Evolutionary conservation across 768 basidiomycete species (phyloP).

Genomic region (Mycena capillaripes): DNA sequence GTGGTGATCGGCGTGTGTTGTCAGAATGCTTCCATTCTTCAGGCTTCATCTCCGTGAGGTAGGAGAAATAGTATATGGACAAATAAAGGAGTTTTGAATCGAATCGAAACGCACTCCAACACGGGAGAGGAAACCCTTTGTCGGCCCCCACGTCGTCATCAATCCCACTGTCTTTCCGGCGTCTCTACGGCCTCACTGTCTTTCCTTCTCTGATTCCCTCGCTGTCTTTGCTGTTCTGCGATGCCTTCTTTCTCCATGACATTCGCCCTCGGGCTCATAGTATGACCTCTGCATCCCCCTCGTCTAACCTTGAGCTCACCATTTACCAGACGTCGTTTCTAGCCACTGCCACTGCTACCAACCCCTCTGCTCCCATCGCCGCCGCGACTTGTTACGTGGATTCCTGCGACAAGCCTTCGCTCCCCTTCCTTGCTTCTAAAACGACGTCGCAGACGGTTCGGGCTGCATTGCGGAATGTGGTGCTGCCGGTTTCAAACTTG

Average conservation of each 20-base stretch:
- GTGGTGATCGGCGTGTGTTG: no score
- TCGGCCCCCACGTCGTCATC: constrained; percentile 14
- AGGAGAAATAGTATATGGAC: no score
- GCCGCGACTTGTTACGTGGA: constrained; percentile 15
- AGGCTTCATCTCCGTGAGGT: no score
- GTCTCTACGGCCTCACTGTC: constrained; percentile 11
- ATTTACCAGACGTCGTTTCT: constrained; percentile 18
- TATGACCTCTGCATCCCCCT: constrained; percentile 14
- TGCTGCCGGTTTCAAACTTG: constrained; percentile 9
- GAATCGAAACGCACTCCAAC: no score
- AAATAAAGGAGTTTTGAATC: no score
- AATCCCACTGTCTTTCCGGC: constrained; percentile 15
- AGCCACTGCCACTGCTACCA: constrained; percentile 19
- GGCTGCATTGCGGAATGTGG: constrained; percentile 17
- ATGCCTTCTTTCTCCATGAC: constrained; percentile 21
- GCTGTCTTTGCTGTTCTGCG: constrained; percentile 15
- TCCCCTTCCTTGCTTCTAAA: constrained; percentile 14
- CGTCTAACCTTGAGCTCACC: constrained; percentile 21
- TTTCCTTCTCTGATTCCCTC: constrained; percentile 13
- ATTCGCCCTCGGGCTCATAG: constrained; percentile 19
- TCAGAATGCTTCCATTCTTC: no score
- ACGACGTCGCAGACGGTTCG: constrained; percentile 12
- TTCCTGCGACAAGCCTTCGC: constrained; percentile 16
- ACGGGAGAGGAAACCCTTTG: no score
- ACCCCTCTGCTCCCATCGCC: constrained; percentile 6